A percentile compares a stretch with the other conserved stretches of the same genome.
These are phyloP conservation scores for Phytophthora palmivora DNA, from an alignment of 352 stramenopile genomes.

Conservation along the genomic window DNA sequence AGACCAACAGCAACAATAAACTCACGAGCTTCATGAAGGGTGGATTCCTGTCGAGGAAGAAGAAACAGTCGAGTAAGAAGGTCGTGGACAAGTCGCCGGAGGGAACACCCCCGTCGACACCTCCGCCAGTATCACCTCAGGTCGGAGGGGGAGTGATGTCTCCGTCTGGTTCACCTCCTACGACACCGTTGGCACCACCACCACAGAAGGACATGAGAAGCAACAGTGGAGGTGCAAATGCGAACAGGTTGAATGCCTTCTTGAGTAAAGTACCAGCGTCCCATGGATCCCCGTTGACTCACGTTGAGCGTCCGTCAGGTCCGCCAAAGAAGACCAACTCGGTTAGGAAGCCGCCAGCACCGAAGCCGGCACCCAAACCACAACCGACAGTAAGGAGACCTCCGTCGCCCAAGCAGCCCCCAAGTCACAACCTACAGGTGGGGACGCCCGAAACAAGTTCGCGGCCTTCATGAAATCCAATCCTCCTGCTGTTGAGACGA, in stretches of 20 bases:
- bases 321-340: constrained; percentile 58
- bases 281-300: constrained; percentile 61
- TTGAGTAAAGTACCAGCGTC: constrained; percentile 76
- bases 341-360: constrained; percentile 44
- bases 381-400: constrained; percentile 29
- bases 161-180: constrained; percentile 32
- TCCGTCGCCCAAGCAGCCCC: constrained; percentile 34
- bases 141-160: constrained; percentile 42
- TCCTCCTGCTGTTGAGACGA: constrained; percentile 49
- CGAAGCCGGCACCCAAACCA: constrained; percentile 25
- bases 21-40: constrained; percentile 85
- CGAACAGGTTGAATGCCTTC: constrained; percentile 79
- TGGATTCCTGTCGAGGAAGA: constrained; percentile 78
- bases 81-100: constrained; percentile 42
- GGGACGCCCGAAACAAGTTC: constrained; percentile 77
- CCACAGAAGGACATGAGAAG: constrained; percentile 46
- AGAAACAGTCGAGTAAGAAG: constrained; percentile 56
- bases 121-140: constrained; percentile 59
- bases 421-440: constrained; percentile 19
- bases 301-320: constrained; percentile 61
- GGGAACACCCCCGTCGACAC: constrained; percentile 68
- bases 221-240: constrained; percentile 54
- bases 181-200: constrained; percentile 30
- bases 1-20: constrained; percentile 71
- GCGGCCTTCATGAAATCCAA: constrained; percentile 85